These are phyloP conservation scores for Mortierella sp. DNA, from an alignment of 371 early-diverging fungal species.

Conservation along the genomic window DNA sequence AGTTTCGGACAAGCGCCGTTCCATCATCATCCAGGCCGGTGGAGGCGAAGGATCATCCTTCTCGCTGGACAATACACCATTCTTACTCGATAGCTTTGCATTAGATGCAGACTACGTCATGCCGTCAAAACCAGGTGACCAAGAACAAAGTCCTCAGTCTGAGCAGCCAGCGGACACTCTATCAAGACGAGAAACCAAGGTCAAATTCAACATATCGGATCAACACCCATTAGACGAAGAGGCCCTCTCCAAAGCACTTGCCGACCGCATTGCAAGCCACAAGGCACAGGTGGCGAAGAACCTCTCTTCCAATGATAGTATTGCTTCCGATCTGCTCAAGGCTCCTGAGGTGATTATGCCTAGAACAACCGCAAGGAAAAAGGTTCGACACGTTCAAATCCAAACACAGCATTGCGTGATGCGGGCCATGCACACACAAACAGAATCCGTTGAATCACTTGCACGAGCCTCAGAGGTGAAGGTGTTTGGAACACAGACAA, in stretches of 20 bases:
- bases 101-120: conserved; percentile 34
- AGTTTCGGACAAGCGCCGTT: conserved; percentile 26
- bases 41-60: conserved; percentile 47
- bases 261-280: conserved; percentile 30
- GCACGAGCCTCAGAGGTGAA: conserved; percentile 13
- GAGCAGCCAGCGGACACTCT: neutral
- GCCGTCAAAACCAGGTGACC: neutral
- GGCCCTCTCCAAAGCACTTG: conserved; percentile 17
- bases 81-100: conserved; percentile 48
- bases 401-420: conserved; percentile 52
- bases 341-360: conserved; percentile 23
- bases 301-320: neutral
- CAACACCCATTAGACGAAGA: conserved; percentile 17
- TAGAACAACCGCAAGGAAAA: conserved; percentile 27
- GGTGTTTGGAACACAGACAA: conserved; percentile 34
- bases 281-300: conserved; percentile 13
- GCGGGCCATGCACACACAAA: conserved; percentile 50
- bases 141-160: neutral
- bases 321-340: neutral
- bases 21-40: conserved; percentile 36
- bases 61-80: conserved; percentile 35
- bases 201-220: conserved; percentile 29
- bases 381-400: conserved; percentile 54
- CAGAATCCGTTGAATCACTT: conserved; percentile 25
- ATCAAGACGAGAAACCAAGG: conserved; percentile 23